These are phyloP conservation scores for Penicillium robsamsonii DNA, from an alignment of 495 filamentous ascomycete species.

Conservation along the genomic window DNA sequence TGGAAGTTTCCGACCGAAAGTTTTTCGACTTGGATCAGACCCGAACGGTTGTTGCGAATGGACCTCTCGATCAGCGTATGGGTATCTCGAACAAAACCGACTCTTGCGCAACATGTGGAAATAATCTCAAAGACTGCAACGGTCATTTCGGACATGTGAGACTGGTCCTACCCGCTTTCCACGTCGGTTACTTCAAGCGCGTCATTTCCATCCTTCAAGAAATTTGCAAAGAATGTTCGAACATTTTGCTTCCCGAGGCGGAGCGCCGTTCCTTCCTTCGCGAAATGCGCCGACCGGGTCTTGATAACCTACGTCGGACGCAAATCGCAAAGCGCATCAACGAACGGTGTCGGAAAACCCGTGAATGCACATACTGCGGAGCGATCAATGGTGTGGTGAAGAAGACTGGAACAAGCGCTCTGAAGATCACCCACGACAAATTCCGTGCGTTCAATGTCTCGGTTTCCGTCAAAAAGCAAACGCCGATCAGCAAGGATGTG, in stretches of 20 bases:
- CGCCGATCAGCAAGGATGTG: slow-evolving; percentile 70
- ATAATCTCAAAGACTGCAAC: slow-evolving; percentile 73
- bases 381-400: slow-evolving; percentile 84
- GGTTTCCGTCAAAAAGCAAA: slow-evolving; percentile 75
- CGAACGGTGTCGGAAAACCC: slow-evolving; percentile 81
- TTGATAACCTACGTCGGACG: slow-evolving; percentile 79
- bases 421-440: slow-evolving; percentile 93
- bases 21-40: slow-evolving; percentile 82
- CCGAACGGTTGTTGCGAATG: slow-evolving; percentile 68
- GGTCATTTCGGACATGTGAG: slow-evolving; percentile 94
- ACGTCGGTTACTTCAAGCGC: slow-evolving; percentile 91
- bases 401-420: slow-evolving; percentile 69
- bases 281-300: slow-evolving; percentile 72
- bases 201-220: slow-evolving; percentile 85
- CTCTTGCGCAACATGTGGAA: slow-evolving; percentile 77
- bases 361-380: slow-evolving; percentile 70
- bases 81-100: slow-evolving; percentile 79
- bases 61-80: slow-evolving; percentile 81
- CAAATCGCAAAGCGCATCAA: slow-evolving; percentile 83
- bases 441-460: slow-evolving; percentile 84
- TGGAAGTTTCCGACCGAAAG: slow-evolving; percentile 86
- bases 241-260: slow-evolving; percentile 72
- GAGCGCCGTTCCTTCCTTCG: slow-evolving; percentile 71
- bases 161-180: slow-evolving; percentile 86
- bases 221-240: slow-evolving; percentile 77